Percentiles rank a stretch among this genome's conserved stretches.
These are phyloP conservation scores for Amphirosellinia nigrospora DNA, from an alignment of 495 filamentous ascomycete genomes.

Conservation along the genomic window DNA sequence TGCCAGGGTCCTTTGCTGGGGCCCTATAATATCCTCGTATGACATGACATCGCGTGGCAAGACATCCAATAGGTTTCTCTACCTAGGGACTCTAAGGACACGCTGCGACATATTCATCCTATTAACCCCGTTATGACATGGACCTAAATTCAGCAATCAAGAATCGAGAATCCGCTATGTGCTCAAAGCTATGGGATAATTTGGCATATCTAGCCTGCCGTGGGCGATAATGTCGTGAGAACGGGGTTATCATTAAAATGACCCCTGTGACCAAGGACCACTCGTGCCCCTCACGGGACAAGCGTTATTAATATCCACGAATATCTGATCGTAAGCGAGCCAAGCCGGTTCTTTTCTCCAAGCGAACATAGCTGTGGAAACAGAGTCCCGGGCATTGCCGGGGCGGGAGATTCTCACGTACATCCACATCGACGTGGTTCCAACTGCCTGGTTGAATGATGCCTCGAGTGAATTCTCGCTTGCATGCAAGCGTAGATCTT, in stretches of 20 bases:
- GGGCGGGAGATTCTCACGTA: not conserved
- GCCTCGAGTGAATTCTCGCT: not conserved
- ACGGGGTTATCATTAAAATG: not conserved
- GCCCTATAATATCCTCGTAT: not conserved
- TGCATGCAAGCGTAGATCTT: not conserved
- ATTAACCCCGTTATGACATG: not conserved
- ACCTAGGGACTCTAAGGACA: not conserved
- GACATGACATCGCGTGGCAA: not conserved
- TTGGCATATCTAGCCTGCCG: not conserved
- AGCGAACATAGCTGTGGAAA: not conserved
- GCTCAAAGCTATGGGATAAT: not conserved
- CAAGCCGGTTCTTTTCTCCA: constrained; percentile 8
- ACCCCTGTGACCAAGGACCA: not conserved
- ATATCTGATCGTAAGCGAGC: constrained; percentile 7
- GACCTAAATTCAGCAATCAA: not conserved
- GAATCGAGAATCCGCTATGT: not conserved
- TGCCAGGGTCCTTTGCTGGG: not conserved
- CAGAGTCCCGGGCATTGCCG: not conserved
- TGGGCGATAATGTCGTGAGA: constrained; percentile 1
- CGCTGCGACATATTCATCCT: not conserved
- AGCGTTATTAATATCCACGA: constrained; percentile 29
- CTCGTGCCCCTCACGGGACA: constrained; percentile 25
- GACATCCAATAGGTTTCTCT: not conserved
- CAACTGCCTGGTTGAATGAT: not conserved
- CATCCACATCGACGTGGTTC: not conserved